Base-by-base conservation (phyloP, 2,329 filamentous ascomycete genomes). In the Verticillium klebahnii region DNA sequence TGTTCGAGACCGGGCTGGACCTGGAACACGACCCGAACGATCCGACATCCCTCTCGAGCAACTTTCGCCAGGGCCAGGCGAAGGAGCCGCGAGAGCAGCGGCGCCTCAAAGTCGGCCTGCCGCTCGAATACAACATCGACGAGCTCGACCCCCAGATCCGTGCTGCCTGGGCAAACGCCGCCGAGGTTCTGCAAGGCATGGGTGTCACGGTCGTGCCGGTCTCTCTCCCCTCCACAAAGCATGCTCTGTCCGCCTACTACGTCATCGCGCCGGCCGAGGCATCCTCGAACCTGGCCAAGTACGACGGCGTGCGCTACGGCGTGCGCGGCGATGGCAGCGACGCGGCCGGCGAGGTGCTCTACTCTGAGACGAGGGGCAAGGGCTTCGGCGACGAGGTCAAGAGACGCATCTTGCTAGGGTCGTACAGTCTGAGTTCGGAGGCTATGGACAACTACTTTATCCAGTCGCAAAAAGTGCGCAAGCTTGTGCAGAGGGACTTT, bases 401-500 rank as follows among this genome's bases (percentile, higher is more conserved):
- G 71, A 84, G 92, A 60, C 87, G 95, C 45, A 96, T 99, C 62
- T 77, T 99, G 9, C 84, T 99, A 0, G 95, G 95, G 17, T 89
- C 93, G 0, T 98, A 97, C 72, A 93, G 89, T 50, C 82, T 99
- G 59, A 96, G 92, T 75, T 93, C 94, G 0, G 87, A 90, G 64
- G 93, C 93, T 11, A 95, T 96, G 71, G 90, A 97, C 74, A 99
- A 98, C 73, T 97, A 98, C 75, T 99, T 99, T 71, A 85, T 97
- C 65, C 90, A 97, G 73, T 95, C 95, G 56, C 95, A 99, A 76
- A 89, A 89, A 66, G 86, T 97, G 45, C 89, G 95, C 1, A 84
- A 92, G 60, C 80, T 96, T 19, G 91, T 99, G 2, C 89, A 95
- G 72, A 79, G 81, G 37, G 95, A 99, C 71, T 99, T 99, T 72